phyloP scores from a whole-genome alignment of 148 eudicot genomes.

The Salicornia ramosissima region DNA sequence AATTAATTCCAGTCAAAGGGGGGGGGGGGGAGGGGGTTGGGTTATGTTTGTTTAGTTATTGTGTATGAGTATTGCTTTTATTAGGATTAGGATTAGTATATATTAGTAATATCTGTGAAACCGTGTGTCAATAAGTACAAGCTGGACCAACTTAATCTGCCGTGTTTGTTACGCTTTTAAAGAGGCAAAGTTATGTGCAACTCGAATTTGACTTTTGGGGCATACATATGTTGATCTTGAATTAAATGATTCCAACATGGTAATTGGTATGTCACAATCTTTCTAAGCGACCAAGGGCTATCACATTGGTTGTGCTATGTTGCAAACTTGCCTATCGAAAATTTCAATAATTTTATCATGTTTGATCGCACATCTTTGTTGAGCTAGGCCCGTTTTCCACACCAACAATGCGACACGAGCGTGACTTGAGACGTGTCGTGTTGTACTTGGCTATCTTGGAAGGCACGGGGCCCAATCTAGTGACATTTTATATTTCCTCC shows the following conservation, averaged over 20 bases:
- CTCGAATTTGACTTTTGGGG: slow-evolving; percentile 21
- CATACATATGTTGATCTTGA: neutral
- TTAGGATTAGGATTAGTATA: neutral
- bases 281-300: neutral
- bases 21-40: too few relatives aligned
- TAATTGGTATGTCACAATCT: slow-evolving; percentile 4
- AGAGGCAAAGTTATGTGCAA: neutral
- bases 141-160: slow-evolving; percentile 22
- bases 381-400: too few relatives aligned
- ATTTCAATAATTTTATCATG: too few relatives aligned
- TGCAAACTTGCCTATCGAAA: too few relatives aligned
- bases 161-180: slow-evolving; percentile 26
- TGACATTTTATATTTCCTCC: too few relatives aligned
- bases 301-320: too few relatives aligned
- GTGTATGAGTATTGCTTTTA: neutral
- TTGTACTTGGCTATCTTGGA: too few relatives aligned
- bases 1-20: neutral
- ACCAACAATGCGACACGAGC: too few relatives aligned
- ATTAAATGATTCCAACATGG: slow-evolving; percentile 16
- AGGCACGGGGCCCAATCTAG: too few relatives aligned
- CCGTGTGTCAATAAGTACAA: slow-evolving; percentile 25
- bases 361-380: too few relatives aligned
- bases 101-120: slow-evolving; percentile 15
- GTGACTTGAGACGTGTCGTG: too few relatives aligned
- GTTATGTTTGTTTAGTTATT: too few relatives aligned